A percentile compares a stretch with the other conserved stretches of the same genome.
Conservation (phyloP, 1,284 basidiomycete genomes). For the Tranzscheliella williamsii region DNA sequence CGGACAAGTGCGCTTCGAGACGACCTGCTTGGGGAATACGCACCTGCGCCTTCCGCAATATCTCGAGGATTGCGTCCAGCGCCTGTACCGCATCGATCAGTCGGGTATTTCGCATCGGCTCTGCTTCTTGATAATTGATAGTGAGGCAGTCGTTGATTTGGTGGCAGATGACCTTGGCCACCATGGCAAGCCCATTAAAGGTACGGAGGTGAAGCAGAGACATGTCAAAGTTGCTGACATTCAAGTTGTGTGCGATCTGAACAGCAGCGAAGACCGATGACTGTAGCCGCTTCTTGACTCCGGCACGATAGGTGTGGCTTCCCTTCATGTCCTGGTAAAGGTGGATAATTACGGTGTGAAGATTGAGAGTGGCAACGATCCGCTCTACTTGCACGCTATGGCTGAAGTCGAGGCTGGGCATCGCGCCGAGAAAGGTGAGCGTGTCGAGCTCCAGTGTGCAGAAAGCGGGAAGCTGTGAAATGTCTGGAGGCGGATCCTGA, state of each 20-base stretch:
- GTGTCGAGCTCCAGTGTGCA: slow-evolving; percentile 4
- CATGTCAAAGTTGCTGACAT: slow-evolving; percentile 14
- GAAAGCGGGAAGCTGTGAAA: background rate
- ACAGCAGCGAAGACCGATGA: background rate
- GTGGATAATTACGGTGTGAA: slow-evolving; percentile 2
- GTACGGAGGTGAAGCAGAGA: slow-evolving; percentile 9
- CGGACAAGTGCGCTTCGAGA: slow-evolving; percentile 4
- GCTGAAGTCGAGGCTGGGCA: slow-evolving; percentile 3
- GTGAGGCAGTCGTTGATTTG: background rate
- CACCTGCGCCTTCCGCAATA: slow-evolving; percentile 4
- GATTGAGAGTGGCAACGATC: slow-evolving; percentile 3
- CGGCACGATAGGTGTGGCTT: background rate
- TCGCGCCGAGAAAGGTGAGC: slow-evolving; percentile 4
- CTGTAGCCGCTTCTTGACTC: slow-evolving; percentile 1
- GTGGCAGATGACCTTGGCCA: slow-evolving; percentile 5
- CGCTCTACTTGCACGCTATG: slow-evolving; percentile 10
- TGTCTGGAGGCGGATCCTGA: background rate
- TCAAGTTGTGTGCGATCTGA: slow-evolving; percentile 4
- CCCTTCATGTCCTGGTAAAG: slow-evolving; percentile 14
- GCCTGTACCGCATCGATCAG: slow-evolving; percentile 5
- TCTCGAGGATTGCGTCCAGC: slow-evolving; percentile 10
- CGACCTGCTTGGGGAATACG: slow-evolving; percentile 6
- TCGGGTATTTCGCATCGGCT: background rate
- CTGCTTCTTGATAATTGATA: background rate
- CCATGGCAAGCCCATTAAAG: slow-evolving; percentile 5